A percentile compares a stretch with the other conserved stretches of the same genome.
Evolutionary conservation across 2,329 filamentous ascomycete species (phyloP).

Genomic region (Leptosphaerulina australis): DNA sequence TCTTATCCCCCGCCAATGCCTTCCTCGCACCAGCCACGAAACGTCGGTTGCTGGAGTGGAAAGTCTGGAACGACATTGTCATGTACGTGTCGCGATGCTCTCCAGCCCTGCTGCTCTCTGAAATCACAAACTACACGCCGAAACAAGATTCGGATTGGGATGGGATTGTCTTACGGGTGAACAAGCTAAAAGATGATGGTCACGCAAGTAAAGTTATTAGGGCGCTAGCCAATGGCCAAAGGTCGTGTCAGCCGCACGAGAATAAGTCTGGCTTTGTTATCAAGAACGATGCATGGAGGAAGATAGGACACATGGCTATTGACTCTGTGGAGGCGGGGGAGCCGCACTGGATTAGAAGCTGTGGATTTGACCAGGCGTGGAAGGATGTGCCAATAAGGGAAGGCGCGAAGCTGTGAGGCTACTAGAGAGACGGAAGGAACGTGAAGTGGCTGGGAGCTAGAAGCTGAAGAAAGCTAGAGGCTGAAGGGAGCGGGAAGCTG

Average conservation of each 20-base stretch:
- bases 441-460: not conserved
- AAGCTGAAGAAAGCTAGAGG: no score
- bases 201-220: constrained; percentile 79
- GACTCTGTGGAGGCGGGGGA: constrained; percentile 64
- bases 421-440: not conserved
- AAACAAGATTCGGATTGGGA: constrained; percentile 51
- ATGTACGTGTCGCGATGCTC: constrained; percentile 73
- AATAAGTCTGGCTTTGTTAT: constrained; percentile 55
- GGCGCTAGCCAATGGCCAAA: constrained; percentile 69
- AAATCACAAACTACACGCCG: constrained; percentile 66
- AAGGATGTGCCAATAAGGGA: constrained; percentile 47
- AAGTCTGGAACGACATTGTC: constrained; percentile 74
- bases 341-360: constrained; percentile 64
- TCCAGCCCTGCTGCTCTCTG: constrained; percentile 64
- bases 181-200: constrained; percentile 71
- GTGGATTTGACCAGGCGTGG: constrained; percentile 72
- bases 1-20: constrained; percentile 59
- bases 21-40: constrained; percentile 69
- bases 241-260: constrained; percentile 56
- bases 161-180: constrained; percentile 54
- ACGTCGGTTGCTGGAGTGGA: constrained; percentile 77
- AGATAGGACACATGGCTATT: constrained; percentile 65
- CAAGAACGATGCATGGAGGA: constrained; percentile 64
- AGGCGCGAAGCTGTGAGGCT: constrained; percentile 29
- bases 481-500: no score